These are phyloP conservation scores for Solanum piurae DNA, from an alignment of 257 asterid species.

Conservation along the genomic window DNA sequence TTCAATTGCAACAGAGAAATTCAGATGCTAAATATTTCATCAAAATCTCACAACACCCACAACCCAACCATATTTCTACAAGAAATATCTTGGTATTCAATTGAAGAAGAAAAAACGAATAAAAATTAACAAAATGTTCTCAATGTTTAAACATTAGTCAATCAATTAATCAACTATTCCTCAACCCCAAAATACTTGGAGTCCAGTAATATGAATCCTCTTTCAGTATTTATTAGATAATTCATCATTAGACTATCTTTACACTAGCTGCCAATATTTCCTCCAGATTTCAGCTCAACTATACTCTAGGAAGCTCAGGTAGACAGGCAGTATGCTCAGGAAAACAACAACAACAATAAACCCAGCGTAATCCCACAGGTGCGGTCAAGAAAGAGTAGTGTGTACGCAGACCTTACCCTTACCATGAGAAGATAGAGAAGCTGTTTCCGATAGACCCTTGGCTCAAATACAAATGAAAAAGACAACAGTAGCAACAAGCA, in stretches of 20 bases:
- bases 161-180: neutral
- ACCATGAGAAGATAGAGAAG: neutral
- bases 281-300: neutral
- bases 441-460: neutral
- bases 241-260: neutral
- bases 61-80: neutral
- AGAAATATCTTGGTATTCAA: neutral
- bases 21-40: neutral
- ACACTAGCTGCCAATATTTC: neutral
- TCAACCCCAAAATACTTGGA: neutral
- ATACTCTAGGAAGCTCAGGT: neutral
- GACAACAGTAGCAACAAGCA: neutral
- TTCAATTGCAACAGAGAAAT: neutral
- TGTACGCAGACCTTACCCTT: neutral
- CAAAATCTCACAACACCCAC: neutral
- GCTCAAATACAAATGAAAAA: neutral
- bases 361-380: neutral
- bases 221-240: neutral
- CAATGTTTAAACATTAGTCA: neutral
- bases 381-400: neutral
- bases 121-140: neutral
- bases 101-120: neutral
- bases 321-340: neutral
- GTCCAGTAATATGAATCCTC: neutral
- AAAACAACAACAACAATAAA: neutral